Base-by-base conservation (phyloP, 306 rosid genomes). In the Begonia masoniana region DNA sequence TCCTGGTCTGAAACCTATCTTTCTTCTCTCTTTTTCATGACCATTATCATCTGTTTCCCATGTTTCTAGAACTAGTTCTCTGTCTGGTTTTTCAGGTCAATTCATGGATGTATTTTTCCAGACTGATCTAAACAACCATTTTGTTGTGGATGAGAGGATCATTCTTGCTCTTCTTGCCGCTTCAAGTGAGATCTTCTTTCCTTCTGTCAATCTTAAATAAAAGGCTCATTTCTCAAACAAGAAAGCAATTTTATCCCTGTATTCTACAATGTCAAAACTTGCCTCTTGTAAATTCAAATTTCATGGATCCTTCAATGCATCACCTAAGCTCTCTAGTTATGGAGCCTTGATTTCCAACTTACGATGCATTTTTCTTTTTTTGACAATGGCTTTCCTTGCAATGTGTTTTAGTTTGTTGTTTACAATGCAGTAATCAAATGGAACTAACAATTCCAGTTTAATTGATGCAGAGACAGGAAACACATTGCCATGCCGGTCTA, bases 91-190 rank as follows among this genome's bases (percentile, higher is more conserved):
- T 48, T 26, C 68, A 83, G 94, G 89, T 57, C 64, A 66, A n/a
- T 59, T 78, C 49, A 67, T 79, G 51, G 52, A 71, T 43, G 62
- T 72, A 41, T 49, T 78, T 43, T 67, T 69, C 52, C 47, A 53
- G 41, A 80, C 73, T 66, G 82, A 83, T 63, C 66, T 83, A 14
- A 56, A 67, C 67, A 56, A 67, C 67, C 87, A 74, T 15, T 83
- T 80, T 53, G 64, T 81, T 13, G 69, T 72, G 26, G 81, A 76
- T 51, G 96, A 80, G 68, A 81, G 75, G 57, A 78, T 78, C 63
- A 68, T 83, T 59, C 89, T 87, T 36, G 82, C 96, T 56, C 81
- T 87, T 61, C 72, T 83, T 13, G 75, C 91, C 10, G 81, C 87
- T 63, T 76, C 89, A 64, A 80, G 96, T 80, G 78, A 76, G 89